A percentile compares a stretch with the other conserved stretches of the same genome.
These are phyloP conservation scores for Spathaspora hagerdaliae DNA, from an alignment of 805 yeast species.

Conservation along the genomic window DNA sequence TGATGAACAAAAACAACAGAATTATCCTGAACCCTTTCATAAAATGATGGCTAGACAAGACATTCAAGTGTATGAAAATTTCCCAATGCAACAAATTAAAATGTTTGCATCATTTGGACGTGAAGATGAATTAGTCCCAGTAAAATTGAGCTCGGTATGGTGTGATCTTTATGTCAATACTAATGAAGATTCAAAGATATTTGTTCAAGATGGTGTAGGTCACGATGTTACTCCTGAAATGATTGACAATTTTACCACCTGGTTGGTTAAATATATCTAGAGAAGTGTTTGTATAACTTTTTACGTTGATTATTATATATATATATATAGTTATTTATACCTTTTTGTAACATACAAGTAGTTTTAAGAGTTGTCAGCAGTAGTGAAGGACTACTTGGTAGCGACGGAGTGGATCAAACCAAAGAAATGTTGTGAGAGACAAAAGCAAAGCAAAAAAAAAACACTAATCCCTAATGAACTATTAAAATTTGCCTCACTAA, in stretches of 20 bases:
- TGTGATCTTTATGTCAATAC: conserved; percentile 22
- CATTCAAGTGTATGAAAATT: conserved; percentile 26
- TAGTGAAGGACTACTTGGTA: too few species aligned
- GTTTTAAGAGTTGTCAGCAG: too few species aligned
- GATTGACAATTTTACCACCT: conserved; percentile 27
- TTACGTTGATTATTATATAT: too few species aligned
- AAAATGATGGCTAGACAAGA: conserved; percentile 25
- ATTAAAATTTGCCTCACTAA: too few species aligned
- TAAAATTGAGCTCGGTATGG: conserved; percentile 28
- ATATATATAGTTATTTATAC: not conserved
- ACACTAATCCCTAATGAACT: too few species aligned
- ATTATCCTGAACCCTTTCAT: conserved; percentile 34
- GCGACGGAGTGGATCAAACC: too few species aligned
- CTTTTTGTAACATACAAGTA: not conserved
- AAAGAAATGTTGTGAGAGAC: too few species aligned
- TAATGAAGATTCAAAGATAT: conserved; percentile 21
- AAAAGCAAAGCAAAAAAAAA: too few species aligned
- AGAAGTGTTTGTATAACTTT: not conserved
- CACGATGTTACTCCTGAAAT: conserved; percentile 34
- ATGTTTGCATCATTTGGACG: conserved; percentile 36
- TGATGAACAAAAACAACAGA: conserved; percentile 17
- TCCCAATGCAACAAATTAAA: conserved; percentile 26
- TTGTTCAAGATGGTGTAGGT: conserved; percentile 25
- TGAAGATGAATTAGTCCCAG: conserved; percentile 35
- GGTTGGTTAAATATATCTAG: conserved; percentile 21